Conservation (phyloP, 179 eudicot species). For the Vitellaria paradoxa region DNA sequence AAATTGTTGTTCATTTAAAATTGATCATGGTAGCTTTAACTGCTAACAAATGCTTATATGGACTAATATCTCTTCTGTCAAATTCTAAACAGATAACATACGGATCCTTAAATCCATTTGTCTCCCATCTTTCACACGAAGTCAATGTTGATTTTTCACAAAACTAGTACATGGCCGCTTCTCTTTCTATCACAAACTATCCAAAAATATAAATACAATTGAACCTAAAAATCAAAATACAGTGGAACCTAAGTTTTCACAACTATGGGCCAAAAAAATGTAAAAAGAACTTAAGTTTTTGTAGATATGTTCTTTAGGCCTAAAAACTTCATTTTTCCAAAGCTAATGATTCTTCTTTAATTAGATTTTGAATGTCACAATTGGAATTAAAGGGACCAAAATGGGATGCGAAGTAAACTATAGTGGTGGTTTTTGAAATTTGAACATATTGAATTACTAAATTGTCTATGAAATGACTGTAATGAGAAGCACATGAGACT, state of each 20-base stretch:
- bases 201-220: constrained; percentile 18
- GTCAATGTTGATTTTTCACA: constrained; percentile 14
- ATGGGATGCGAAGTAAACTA: too few species aligned
- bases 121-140: constrained; percentile 21
- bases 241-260: constrained; percentile 8
- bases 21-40: constrained; percentile 66
- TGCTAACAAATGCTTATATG: constrained; percentile 45
- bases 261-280: constrained; percentile 8
- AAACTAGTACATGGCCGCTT: constrained; percentile 29
- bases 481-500: too few species aligned
- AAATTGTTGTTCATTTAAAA: constrained; percentile 51
- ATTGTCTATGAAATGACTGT: too few species aligned
- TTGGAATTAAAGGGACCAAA: too few species aligned
- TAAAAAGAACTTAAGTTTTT: constrained; percentile 3
- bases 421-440: too few species aligned
- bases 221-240: too few species aligned
- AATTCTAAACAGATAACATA: constrained; percentile 42
- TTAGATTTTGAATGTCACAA: too few species aligned
- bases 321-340: constrained; percentile 73
- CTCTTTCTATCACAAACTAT: constrained; percentile 46
- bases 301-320: constrained; percentile 51
- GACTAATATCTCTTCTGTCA: constrained; percentile 61
- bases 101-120: constrained; percentile 52
- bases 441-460: too few species aligned
- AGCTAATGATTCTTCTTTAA: neutral